Conservation (phyloP, 352 stramenopile genomes). For the Phytophthora pisi region DNA sequence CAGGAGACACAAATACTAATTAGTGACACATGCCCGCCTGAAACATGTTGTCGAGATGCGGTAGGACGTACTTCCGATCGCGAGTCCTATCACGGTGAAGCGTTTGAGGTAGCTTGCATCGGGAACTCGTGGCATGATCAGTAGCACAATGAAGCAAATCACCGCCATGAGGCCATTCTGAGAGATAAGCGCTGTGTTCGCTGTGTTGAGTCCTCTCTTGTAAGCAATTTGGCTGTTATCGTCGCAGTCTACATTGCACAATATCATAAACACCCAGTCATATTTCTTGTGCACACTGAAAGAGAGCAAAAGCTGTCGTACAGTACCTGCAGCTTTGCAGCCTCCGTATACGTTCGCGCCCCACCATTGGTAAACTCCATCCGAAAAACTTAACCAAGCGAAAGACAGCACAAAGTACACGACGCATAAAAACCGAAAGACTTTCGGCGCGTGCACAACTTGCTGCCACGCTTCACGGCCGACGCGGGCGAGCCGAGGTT, state of each 20-base stretch:
- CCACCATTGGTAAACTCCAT: conserved; percentile 82
- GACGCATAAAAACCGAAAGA: conserved; percentile 74
- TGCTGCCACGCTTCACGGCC: conserved; percentile 64
- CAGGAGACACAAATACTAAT: not conserved
- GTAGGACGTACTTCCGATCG: conserved; percentile 48
- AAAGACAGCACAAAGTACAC: conserved; percentile 81
- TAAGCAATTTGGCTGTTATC: conserved; percentile 42
- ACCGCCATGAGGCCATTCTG: conserved; percentile 66
- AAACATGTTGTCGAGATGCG: not conserved
- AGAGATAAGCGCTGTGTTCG: conserved; percentile 62
- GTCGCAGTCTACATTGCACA: conserved; percentile 42
- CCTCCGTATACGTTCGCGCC: conserved; percentile 68
- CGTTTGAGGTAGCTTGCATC: conserved; percentile 58
- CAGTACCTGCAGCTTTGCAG: conserved; percentile 55
- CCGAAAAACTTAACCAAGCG: conserved; percentile 74
- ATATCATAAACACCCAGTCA: not conserved
- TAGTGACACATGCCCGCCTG: not conserved
- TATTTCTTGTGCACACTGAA: not conserved
- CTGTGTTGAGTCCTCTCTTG: conserved; percentile 59
- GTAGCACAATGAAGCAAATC: conserved; percentile 61
- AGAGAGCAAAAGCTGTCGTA: not conserved
- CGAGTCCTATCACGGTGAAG: conserved; percentile 49
- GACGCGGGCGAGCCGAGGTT: conserved; percentile 59
- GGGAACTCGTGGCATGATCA: conserved; percentile 56
- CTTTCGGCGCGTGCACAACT: conserved; percentile 62